Percentiles rank a stretch among this genome's conserved stretches.
These are phyloP conservation scores for Eucalyptus regnans DNA, from an alignment of 345 rosid genomes.

Conservation along the genomic window DNA sequence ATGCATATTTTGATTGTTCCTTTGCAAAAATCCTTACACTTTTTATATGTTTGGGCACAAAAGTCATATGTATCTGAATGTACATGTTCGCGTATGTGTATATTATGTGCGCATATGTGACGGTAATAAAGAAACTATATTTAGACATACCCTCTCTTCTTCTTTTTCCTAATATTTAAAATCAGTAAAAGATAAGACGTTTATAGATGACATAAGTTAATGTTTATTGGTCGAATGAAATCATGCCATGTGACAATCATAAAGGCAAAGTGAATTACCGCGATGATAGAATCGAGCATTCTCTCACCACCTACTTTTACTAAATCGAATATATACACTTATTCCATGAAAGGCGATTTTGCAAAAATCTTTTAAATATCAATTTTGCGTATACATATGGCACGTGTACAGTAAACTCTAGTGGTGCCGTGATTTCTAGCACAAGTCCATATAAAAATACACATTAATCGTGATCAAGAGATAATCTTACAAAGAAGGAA, in stretches of 20 bases:
- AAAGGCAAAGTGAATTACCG: neutral
- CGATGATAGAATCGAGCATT: neutral
- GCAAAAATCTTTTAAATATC: neutral
- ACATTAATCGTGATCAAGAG: neutral
- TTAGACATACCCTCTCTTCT: neutral
- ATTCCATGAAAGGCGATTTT: neutral
- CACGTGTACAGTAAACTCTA: neutral
- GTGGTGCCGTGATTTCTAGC: neutral
- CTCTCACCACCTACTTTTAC: neutral
- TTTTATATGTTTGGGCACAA: neutral
- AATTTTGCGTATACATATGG: too few relatives aligned
- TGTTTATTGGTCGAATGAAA: neutral
- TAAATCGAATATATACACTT: too few relatives aligned
- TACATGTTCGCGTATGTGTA: neutral
- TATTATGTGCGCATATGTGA: fast-evolving
- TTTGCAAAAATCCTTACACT: neutral
- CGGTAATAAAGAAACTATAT: neutral
- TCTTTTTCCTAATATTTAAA: neutral
- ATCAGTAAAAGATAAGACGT: neutral
- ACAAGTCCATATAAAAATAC: neutral
- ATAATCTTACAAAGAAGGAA: neutral
- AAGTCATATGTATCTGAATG: neutral
- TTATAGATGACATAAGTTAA: neutral
- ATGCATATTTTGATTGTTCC: neutral
- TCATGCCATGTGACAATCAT: neutral